Evolutionary conservation across 441 rosid species (phyloP), one percentile per base, ranked within the genome.

Genomic region (Biscutella auriculata): DNA sequence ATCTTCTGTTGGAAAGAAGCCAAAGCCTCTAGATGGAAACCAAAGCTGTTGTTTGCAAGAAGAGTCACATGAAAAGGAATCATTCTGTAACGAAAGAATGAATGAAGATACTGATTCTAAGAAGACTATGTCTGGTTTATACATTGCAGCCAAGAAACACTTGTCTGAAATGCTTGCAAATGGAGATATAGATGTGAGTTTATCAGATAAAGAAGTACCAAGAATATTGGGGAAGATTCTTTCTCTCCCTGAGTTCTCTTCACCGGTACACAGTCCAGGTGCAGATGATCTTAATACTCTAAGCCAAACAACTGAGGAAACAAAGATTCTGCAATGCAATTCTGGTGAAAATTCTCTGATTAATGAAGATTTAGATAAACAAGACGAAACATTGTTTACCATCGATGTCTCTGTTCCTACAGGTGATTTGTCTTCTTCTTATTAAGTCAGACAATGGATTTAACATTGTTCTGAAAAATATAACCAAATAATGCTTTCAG

Each of bases 101-200:
- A 37, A 4, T 2, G 60, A 65, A 41, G 79, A 74, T 49, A 77
- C 56, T 57, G 64, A 72, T 32, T 60, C 73, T 33, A 57, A 57
- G 61, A 75, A 66, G 68, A 72, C 74, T 53, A 73, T 73, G 66
- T 75, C 99, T 1, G 79, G 79, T 58, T 80, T 94, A 60, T 94
- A 94, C 32, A 56, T 79, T 28, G 94, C 85, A 73, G 99, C 96
- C 52, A 94, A 72, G 82, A 94, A 79, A 68, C 99, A 84, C 67
- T 92, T 94, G 42, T 84, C 88, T 25, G 95, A 86, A 62, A 79
- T 84, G 88, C 76, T 94, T 57, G 76, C 74, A 46, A 76, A 60
- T 60, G 94, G 81, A 64, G 78, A 73, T 45, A 81, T 71, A 49
- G 71, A 67, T 70, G 70, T 40, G 42, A 78, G 58, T 60, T 65